phyloP scores from a whole-genome alignment of 2,329 filamentous ascomycete species.

The Trichophyton verrucosum region DNA sequence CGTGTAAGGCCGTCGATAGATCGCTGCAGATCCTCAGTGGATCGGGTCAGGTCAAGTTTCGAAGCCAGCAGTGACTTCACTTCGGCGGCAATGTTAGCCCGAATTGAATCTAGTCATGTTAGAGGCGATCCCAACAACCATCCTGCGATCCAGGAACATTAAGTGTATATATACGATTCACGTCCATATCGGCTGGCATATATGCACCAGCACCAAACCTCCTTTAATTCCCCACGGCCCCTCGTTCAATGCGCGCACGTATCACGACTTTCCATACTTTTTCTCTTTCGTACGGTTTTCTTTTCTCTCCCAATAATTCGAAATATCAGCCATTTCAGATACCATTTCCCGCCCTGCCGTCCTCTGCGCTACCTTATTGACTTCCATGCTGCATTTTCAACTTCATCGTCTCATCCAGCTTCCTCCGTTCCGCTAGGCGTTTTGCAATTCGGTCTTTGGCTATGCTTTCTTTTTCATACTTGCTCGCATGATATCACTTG shows the following conservation, averaged over 20 bases:
- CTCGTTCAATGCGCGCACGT: constrained; percentile 3
- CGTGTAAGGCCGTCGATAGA: constrained; percentile 75
- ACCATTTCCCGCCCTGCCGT: background rate
- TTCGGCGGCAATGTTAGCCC: constrained; percentile 68
- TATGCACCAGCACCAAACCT: constrained; percentile 15
- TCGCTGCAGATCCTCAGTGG: constrained; percentile 73
- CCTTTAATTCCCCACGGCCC: background rate
- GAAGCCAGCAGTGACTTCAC: constrained; percentile 86
- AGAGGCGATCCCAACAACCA: constrained; percentile 5
- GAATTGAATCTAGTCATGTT: constrained; percentile 50
- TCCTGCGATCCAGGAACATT: constrained; percentile 9
- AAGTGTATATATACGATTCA: constrained; percentile 17
- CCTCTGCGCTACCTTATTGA: background rate
- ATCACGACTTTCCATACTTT: constrained; percentile 2
- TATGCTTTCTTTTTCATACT: background rate
- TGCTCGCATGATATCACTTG: constrained; percentile 1
- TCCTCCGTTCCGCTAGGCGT: background rate
- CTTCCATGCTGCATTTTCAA: background rate
- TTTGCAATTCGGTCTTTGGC: constrained; percentile 1
- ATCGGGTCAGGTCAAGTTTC: constrained; percentile 69
- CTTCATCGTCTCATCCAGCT: background rate
- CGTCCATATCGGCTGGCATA: constrained; percentile 23
- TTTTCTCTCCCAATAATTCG: background rate
- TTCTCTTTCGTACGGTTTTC: background rate
- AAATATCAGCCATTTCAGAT: constrained; percentile 5